Base-by-base conservation (phyloP, 2,329 filamentous ascomycete genomes). In the Talaromyces funiculosus region DNA sequence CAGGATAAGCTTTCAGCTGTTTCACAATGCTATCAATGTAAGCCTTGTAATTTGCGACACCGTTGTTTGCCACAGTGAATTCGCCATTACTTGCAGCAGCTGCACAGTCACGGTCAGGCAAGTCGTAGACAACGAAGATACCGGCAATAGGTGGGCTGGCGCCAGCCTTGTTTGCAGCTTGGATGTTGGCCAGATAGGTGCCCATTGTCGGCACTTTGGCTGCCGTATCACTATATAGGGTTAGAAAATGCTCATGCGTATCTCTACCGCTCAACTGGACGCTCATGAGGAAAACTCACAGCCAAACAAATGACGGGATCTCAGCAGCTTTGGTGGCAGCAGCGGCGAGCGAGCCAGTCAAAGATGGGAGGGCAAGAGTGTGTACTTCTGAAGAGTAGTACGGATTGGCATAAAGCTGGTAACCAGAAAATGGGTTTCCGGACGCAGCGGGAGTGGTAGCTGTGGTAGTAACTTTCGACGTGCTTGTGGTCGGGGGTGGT, bases 21-120 rank as follows among this genome's bases (percentile, higher is more conserved):
- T 76, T 70, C 53, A 77, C 80, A 64, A 87, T 85, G 57, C 77
- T 74, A 73, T 83, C 80, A 62, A 84, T 82, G 65, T 83, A 84
- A 22, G 76, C 73, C 68, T 82, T 80, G 73, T 84, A 84, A 33
- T 80, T 78, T 38, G 73, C 76, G 33, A 77, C 72, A 20, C 81
- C 75, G 55, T 81, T 72, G 60, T 86, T 72, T 61, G 80, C 82
- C 61, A 86, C 82, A 20, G 77, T 73, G 49, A 84, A 80, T 71
- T 87, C 84, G 62, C 85, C 84, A 67, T 86, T 86, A 64, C 84
- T 86, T 14, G 84, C 84, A 66, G 83, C 76, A 54, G 85, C 85
- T 14, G 84, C 81, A 67, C 85, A 87, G 69, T 87, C 85, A 69
- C 84, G 82, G 66, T 86, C 84, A 47, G 85, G 85, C 12, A 87